A percentile compares a stretch with the other conserved stretches of the same genome.
phyloP scores from a whole-genome alignment of 768 basidiomycete species.

The Cyclocybe cylindracea region DNA sequence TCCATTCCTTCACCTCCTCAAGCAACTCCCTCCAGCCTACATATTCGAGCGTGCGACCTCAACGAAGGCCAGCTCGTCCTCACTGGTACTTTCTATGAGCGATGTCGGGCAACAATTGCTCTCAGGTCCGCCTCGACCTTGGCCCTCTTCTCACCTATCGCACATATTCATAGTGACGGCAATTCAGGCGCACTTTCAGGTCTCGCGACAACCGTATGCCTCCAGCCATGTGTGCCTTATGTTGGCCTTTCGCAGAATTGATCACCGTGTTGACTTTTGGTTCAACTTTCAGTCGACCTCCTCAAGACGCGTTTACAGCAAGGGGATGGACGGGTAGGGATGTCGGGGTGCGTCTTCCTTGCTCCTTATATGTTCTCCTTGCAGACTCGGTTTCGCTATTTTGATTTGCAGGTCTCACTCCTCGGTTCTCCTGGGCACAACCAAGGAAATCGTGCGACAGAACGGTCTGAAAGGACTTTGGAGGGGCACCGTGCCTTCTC shows the following conservation, averaged over 20 bases:
- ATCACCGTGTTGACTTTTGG: neutral
- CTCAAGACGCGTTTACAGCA: conserved; percentile 93
- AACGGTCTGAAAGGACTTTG: conserved; percentile 78
- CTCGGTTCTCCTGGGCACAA: conserved; percentile 47
- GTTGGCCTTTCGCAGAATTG: neutral
- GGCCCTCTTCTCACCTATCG: neutral
- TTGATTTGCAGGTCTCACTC: conserved; percentile 24
- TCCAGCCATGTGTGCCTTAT: conserved; percentile 69
- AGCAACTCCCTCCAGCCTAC: no score
- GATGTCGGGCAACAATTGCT: conserved; percentile 68
- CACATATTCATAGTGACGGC: conserved; percentile 4
- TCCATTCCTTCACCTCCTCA: no score
- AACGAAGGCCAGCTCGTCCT: neutral
- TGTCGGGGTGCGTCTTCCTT: conserved; percentile 34
- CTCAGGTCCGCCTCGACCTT: conserved; percentile 45
- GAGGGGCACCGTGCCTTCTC: conserved; percentile 84
- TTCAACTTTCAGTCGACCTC: conserved; percentile 64
- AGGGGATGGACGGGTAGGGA: conserved; percentile 49
- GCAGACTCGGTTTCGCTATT: neutral
- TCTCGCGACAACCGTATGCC: conserved; percentile 68
- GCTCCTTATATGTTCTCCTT: neutral
- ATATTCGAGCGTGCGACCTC: no score
- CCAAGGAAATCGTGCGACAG: conserved; percentile 56
- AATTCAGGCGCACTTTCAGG: conserved; percentile 74
- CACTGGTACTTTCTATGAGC: conserved; percentile 46